phyloP scores from a whole-genome alignment of 2,329 filamentous ascomycete species.

The Fusarium coffeatum region DNA sequence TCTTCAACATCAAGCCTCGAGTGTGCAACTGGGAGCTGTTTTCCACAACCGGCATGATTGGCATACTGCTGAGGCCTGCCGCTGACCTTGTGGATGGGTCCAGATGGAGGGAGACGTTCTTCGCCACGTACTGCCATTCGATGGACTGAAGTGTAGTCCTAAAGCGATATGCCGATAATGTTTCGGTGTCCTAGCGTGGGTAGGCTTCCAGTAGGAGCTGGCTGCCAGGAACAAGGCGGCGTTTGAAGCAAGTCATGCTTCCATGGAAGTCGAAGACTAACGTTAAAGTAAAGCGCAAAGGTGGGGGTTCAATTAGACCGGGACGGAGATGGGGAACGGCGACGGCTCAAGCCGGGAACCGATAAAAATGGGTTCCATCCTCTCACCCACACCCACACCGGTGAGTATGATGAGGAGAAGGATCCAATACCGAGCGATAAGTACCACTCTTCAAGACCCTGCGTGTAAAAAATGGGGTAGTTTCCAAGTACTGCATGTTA shows the following conservation, averaged over 20 bases:
- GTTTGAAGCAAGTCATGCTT: constrained; percentile 25
- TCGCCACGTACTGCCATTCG: constrained; percentile 31
- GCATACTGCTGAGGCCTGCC: constrained; percentile 35
- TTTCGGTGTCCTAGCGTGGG: constrained; percentile 2
- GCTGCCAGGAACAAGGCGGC: constrained; percentile 35
- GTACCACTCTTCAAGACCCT: constrained; percentile 29
- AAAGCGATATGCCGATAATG: neutral
- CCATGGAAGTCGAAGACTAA: constrained; percentile 17
- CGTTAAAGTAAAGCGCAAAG: neutral
- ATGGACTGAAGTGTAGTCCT: constrained; percentile 8
- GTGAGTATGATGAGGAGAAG: constrained; percentile 35
- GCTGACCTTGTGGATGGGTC: constrained; percentile 21
- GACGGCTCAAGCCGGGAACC: constrained; percentile 24
- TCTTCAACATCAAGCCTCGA: neutral
- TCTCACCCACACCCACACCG: constrained; percentile 44
- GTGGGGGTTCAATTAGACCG: constrained; percentile 35
- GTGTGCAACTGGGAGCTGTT: constrained; percentile 13
- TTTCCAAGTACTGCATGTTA: constrained; percentile 27
- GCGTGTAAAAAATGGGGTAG: constrained; percentile 14
- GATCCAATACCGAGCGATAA: constrained; percentile 11
- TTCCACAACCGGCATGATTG: constrained; percentile 26
- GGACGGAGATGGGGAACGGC: constrained; percentile 7
- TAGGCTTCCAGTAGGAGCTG: constrained; percentile 4
- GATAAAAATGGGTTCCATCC: constrained; percentile 26
- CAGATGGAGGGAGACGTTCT: neutral